Evolutionary conservation across 2,329 filamentous ascomycete genomes (phyloP).

Genomic region (Myrmaecium sp.): DNA sequence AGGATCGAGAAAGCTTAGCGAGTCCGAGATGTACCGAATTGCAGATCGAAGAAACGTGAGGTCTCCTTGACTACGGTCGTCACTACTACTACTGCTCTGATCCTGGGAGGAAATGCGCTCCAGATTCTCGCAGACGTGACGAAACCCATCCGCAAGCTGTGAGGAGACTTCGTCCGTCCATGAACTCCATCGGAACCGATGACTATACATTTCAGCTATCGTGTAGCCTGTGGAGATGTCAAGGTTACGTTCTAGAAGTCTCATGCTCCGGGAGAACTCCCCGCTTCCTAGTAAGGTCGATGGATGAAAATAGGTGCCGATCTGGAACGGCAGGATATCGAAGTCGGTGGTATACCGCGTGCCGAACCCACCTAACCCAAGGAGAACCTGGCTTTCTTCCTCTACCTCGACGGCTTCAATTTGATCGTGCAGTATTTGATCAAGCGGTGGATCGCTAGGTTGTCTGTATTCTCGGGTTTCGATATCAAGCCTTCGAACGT

Average conservation of each 20-base stretch:
- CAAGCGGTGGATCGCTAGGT: constrained; percentile 18
- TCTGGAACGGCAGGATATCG: constrained; percentile 30
- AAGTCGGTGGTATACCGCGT: constrained; percentile 36
- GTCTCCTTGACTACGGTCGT: not conserved
- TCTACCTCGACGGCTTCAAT: constrained; percentile 1
- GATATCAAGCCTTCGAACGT: constrained; percentile 29
- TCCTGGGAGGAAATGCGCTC: constrained; percentile 4
- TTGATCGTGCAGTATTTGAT: constrained; percentile 7
- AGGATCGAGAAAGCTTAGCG: constrained; percentile 35
- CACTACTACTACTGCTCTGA: not conserved
- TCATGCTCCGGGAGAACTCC: constrained; percentile 30
- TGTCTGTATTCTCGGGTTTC: constrained; percentile 29
- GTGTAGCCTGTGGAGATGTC: constrained; percentile 22
- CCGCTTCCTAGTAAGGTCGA: constrained; percentile 42
- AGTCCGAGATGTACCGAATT: constrained; percentile 31
- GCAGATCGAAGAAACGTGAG: constrained; percentile 24
- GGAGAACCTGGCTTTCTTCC: constrained; percentile 8
- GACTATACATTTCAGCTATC: constrained; percentile 20
- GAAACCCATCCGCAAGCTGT: constrained; percentile 23
- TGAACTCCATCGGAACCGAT: constrained; percentile 28
- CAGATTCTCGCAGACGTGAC: constrained; percentile 12
- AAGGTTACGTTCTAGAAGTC: constrained; percentile 23
- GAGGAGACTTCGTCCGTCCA: constrained; percentile 40
- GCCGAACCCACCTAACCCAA: constrained; percentile 32
- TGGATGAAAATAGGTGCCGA: constrained; percentile 38